These are phyloP conservation scores for Musa acuminata DNA, from an alignment of 176 grass and related monocot genomes.

Conservation along the genomic window DNA sequence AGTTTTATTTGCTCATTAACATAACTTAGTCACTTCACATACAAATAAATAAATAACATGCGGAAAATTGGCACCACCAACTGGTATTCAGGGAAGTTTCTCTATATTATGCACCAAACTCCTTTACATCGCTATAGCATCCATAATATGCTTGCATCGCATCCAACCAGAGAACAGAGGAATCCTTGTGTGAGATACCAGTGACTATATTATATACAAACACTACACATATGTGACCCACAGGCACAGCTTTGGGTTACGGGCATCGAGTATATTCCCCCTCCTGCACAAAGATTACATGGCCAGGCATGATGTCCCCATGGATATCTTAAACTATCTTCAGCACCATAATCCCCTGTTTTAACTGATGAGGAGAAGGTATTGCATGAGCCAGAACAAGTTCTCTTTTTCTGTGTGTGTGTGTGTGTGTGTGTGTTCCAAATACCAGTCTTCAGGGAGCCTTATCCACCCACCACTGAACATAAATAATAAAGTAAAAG, in stretches of 20 bases:
- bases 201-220: neutral
- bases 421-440: neutral
- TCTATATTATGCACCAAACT: no score
- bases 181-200: neutral
- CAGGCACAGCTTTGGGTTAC: no score
- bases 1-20: no score
- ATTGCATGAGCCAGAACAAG: neutral
- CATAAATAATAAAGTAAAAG: constrained; percentile 41
- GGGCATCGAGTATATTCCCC: no score
- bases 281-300: neutral
- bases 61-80: no score
- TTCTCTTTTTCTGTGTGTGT: no score
- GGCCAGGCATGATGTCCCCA: no score
- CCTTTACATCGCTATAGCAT: neutral
- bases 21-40: no score
- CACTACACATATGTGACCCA: neutral
- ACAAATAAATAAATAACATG: no score
- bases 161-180: neutral
- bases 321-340: no score
- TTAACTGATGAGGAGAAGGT: neutral
- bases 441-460: neutral
- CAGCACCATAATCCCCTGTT: neutral
- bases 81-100: no score
- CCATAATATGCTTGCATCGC: neutral
- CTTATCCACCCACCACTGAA: neutral